phyloP scores from a whole-genome alignment of 1,139 yeast species.

The Hyphopichia wangnamkhiaoensis region DNA sequence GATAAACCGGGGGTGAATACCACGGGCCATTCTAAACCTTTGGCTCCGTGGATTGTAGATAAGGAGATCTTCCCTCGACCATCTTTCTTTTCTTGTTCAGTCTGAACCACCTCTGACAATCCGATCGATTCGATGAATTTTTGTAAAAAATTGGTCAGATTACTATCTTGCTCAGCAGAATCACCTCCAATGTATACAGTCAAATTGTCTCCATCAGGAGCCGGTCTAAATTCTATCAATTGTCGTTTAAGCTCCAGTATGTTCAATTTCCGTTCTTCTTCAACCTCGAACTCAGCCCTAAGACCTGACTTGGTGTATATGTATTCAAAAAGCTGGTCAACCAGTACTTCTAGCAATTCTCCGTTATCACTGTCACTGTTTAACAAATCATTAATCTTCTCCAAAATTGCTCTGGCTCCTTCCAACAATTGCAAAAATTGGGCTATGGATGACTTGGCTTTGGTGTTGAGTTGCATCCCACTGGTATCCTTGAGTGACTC shows the following conservation, averaged over 20 bases:
- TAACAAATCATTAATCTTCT: constrained; percentile 7
- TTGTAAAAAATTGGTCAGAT: constrained; percentile 38
- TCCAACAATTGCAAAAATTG: no score
- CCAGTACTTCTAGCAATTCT: constrained; percentile 7
- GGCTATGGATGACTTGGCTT: background rate
- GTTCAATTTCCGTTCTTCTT: constrained; percentile 31
- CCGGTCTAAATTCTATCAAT: constrained; percentile 45
- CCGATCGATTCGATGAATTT: constrained; percentile 63
- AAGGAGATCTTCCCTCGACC: constrained; percentile 34
- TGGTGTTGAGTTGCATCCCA: background rate
- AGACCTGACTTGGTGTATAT: constrained; percentile 34
- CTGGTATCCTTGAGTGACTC: background rate
- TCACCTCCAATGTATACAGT: constrained; percentile 36
- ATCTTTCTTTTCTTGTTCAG: constrained; percentile 17
- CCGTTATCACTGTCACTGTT: constrained; percentile 1
- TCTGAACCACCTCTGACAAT: constrained; percentile 55
- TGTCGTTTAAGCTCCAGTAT: constrained; percentile 46
- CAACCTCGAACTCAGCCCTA: constrained; percentile 27
- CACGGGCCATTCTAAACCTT: constrained; percentile 93
- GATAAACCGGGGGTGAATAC: constrained; percentile 77
- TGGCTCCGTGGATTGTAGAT: constrained; percentile 88
- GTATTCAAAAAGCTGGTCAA: constrained; percentile 22
- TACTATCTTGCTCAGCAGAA: constrained; percentile 17
- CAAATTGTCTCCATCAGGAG: constrained; percentile 48
- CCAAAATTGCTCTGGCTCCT: no score